A percentile compares a stretch with the other conserved stretches of the same genome.
These are phyloP conservation scores for Scheffersomyces cryptocercus DNA, from an alignment of 1,139 yeast species.

Conservation along the genomic window DNA sequence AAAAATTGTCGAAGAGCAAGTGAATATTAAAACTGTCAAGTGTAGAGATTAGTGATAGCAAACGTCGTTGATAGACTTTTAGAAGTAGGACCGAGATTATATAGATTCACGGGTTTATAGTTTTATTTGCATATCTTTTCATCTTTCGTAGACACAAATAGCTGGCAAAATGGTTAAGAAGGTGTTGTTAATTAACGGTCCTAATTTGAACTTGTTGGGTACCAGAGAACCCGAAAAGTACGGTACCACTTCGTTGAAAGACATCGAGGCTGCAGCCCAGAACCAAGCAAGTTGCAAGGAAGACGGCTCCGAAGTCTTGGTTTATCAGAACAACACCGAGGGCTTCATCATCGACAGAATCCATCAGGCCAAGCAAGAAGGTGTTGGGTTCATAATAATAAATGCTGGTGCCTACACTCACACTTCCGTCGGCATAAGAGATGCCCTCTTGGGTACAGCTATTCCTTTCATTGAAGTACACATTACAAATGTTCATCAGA, in stretches of 20 bases:
- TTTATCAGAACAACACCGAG: conserved; percentile 47
- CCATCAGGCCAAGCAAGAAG: conserved; percentile 43
- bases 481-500: conserved; percentile 50
- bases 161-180: conserved; percentile 45
- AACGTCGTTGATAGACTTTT: no score
- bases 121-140: no score
- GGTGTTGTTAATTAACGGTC: conserved; percentile 48
- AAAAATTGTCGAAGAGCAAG: no score
- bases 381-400: conserved; percentile 42
- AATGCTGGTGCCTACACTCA: conserved; percentile 57
- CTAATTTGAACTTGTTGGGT: conserved; percentile 49
- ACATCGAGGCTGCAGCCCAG: conserved; percentile 41
- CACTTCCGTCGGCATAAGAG: conserved; percentile 51
- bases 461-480: conserved; percentile 52
- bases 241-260: conserved; percentile 44
- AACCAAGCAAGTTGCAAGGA: conserved; percentile 36
- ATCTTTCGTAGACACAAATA: no score
- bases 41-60: no score
- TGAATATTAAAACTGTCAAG: no score
- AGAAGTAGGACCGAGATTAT: no score
- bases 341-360: conserved; percentile 49
- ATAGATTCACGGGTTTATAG: no score
- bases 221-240: conserved; percentile 53
- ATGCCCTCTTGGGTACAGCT: conserved; percentile 47
- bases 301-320: conserved; percentile 30